Conservation (phyloP, 768 basidiomycete species). For the Suillus discolor region DNA sequence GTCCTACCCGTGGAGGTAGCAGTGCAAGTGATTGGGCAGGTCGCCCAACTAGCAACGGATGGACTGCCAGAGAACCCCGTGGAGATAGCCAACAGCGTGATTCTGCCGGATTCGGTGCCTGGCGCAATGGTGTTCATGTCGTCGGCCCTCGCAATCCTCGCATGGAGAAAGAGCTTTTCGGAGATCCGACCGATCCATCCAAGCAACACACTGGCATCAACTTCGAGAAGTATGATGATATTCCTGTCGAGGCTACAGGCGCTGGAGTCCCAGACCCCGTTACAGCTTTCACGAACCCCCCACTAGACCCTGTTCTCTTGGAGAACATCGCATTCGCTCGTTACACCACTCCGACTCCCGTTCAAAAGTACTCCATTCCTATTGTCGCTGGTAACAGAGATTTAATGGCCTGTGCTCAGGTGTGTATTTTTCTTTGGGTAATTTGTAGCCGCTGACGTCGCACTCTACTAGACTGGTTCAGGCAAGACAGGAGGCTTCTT, state of each 20-base stretch:
- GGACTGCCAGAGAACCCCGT: slow-evolving; percentile 37
- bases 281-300: slow-evolving; percentile 81
- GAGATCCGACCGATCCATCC: slow-evolving; percentile 80
- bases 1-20: slow-evolving; percentile 36
- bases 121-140: slow-evolving; percentile 90
- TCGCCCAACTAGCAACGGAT: slow-evolving; percentile 39
- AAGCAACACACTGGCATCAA: slow-evolving; percentile 98
- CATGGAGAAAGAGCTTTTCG: slow-evolving; percentile 95
- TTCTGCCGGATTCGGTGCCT: slow-evolving; percentile 56
- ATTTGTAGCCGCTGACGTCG: slow-evolving; percentile 22
- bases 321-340: slow-evolving; percentile 94
- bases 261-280: slow-evolving; percentile 96
- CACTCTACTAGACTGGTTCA: slow-evolving; percentile 88
- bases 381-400: slow-evolving; percentile 90
- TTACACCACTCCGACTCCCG: slow-evolving; percentile 95
- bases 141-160: slow-evolving; percentile 83
- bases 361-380: slow-evolving; percentile 99
- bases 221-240: slow-evolving; percentile 99
- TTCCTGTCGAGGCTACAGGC: slow-evolving; percentile 98
- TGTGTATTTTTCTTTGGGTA: slow-evolving; percentile 35
- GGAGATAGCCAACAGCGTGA: slow-evolving; percentile 50
- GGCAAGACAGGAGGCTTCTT: slow-evolving; percentile 99
- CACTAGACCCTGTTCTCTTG: slow-evolving; percentile 89
- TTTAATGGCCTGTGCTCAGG: slow-evolving; percentile 95
- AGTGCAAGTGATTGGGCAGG: slow-evolving; percentile 43